These are phyloP conservation scores for Clarireedia monteithiana DNA, from an alignment of 2,329 filamentous ascomycete species.

Conservation along the genomic window DNA sequence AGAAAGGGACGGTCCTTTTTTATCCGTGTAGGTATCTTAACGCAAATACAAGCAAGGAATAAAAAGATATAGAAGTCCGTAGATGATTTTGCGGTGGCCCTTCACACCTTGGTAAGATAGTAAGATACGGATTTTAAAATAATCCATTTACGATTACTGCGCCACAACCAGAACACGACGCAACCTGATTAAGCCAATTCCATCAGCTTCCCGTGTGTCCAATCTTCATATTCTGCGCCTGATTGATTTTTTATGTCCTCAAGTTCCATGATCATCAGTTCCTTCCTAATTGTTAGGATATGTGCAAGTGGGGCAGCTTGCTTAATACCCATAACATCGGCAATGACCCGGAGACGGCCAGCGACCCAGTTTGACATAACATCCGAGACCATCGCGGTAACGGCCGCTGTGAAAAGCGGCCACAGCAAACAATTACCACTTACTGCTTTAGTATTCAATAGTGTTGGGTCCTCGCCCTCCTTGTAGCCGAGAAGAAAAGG, in stretches of 20 bases:
- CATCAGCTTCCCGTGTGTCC: constrained; percentile 5
- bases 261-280: constrained; percentile 10
- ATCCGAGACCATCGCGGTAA: constrained; percentile 16
- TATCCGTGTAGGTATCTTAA: too few relatives aligned
- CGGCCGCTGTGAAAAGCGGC: constrained; percentile 22
- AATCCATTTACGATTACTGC: too few relatives aligned
- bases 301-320: constrained; percentile 21
- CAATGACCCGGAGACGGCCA: constrained; percentile 18
- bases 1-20: too few relatives aligned
- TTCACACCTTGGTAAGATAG: too few relatives aligned
- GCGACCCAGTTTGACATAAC: constrained; percentile 22
- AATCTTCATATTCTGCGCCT: background rate
- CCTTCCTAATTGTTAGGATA: constrained; percentile 7
- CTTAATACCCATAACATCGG: constrained; percentile 20
- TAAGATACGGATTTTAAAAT: too few relatives aligned
- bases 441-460: constrained; percentile 12
- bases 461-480: constrained; percentile 1
- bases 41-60: too few relatives aligned
- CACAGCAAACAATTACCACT: constrained; percentile 22
- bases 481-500: constrained; percentile 19
- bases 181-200: background rate
- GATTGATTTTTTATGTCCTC: background rate
- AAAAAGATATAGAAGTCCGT: too few relatives aligned
- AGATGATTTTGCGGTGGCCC: too few relatives aligned
- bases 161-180: too few relatives aligned